Conservation (phyloP, 140 eudicot genomes). For the Flaveria floridana region DNA sequence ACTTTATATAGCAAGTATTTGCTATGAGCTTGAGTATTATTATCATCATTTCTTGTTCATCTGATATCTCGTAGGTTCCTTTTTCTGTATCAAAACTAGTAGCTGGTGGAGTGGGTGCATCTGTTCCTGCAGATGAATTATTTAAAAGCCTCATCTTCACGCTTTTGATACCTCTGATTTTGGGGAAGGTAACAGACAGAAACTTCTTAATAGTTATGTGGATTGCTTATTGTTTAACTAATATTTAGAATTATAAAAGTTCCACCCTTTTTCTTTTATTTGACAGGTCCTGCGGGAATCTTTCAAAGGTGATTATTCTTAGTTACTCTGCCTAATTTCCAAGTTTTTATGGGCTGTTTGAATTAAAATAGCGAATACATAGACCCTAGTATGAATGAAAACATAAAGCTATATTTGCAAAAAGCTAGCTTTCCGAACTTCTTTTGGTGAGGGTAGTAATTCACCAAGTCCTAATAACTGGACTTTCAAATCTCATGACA, state of each 20-base stretch:
- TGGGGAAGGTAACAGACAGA: conserved; percentile 64
- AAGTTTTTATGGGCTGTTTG: neutral
- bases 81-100: conserved; percentile 70
- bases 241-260: neutral
- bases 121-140: conserved; percentile 68
- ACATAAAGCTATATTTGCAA: conserved; percentile 1
- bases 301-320: conserved; percentile 51
- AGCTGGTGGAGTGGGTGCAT: conserved; percentile 79
- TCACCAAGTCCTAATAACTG: neutral
- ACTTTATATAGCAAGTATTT: conserved; percentile 10
- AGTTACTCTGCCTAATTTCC: neutral
- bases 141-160: conserved; percentile 74
- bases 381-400: conserved; percentile 21
- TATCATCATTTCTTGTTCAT: conserved; percentile 17
- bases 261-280: conserved; percentile 3
- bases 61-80: conserved; percentile 54
- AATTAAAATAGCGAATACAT: neutral
- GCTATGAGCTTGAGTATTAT: conserved; percentile 1
- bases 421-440: neutral
- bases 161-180: conserved; percentile 69
- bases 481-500: conserved; percentile 10
- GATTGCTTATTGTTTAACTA: conserved; percentile 12
- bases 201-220: conserved; percentile 14
- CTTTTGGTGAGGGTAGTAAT: conserved; percentile 12
- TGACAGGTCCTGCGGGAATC: conserved; percentile 74